Conservation (phyloP, 2,329 filamentous ascomycete species). For the Thermochaetoides dissita region DNA sequence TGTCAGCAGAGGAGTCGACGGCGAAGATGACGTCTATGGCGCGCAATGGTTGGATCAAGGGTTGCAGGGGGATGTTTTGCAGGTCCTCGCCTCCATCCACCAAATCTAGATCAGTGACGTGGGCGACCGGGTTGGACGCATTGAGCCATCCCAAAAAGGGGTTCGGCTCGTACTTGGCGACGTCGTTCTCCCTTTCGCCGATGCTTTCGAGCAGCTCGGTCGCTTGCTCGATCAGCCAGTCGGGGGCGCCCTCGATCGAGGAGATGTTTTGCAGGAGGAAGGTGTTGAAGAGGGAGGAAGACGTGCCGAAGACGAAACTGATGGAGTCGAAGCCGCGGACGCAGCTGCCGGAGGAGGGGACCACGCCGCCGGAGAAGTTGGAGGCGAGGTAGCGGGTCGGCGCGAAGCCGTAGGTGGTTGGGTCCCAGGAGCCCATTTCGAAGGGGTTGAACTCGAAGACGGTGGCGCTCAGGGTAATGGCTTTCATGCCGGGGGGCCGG, state of each 20-base stretch:
- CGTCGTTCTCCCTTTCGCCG: slow-evolving; percentile 35
- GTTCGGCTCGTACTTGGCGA: slow-evolving; percentile 43
- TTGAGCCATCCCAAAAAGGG: slow-evolving; percentile 43
- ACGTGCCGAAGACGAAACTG: slow-evolving; percentile 76
- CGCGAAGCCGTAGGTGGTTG: slow-evolving; percentile 44
- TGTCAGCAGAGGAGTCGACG: slow-evolving; percentile 51
- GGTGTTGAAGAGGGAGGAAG: slow-evolving; percentile 71
- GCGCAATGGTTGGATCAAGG: slow-evolving; percentile 35
- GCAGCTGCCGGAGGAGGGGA: slow-evolving; percentile 46
- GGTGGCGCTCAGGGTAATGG: slow-evolving; percentile 41
- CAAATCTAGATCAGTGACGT: slow-evolving; percentile 27
- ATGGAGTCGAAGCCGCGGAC: slow-evolving; percentile 70
- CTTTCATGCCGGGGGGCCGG: slow-evolving; percentile 28
- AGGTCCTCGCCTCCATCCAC: slow-evolving; percentile 36
- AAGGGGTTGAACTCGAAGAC: slow-evolving; percentile 53
- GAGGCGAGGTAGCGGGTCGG: slow-evolving; percentile 47
- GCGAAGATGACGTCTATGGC: slow-evolving; percentile 50
- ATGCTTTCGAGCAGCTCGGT: slow-evolving; percentile 38
- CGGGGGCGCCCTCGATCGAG: slow-evolving; percentile 25
- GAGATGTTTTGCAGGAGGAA: slow-evolving; percentile 52
- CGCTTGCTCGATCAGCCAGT: slow-evolving; percentile 37
- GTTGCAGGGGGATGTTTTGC: slow-evolving; percentile 39
- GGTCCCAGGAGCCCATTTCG: slow-evolving; percentile 53
- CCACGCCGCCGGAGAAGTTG: slow-evolving; percentile 36
- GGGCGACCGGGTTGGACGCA: slow-evolving; percentile 22